Conservation (phyloP, 345 rosid genomes). For the Aurinia saxatilis region DNA sequence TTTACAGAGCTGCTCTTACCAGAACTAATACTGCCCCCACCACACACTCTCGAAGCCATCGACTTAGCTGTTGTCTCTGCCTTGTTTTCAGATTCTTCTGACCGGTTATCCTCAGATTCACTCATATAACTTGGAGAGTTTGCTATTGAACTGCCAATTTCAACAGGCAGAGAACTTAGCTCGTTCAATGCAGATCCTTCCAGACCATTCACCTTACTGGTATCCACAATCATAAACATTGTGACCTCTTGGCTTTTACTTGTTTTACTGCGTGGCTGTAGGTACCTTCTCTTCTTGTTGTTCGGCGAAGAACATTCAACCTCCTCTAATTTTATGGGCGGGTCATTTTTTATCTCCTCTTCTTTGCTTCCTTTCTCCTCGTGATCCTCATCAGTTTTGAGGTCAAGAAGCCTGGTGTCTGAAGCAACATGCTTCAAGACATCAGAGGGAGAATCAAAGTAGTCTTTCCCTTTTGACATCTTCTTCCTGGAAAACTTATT, state of each 20-base stretch:
- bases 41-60: constrained; percentile 26
- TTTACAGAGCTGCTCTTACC: constrained; percentile 22
- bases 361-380: constrained; percentile 23
- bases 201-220: constrained; percentile 37
- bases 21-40: constrained; percentile 29
- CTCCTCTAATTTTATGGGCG: constrained; percentile 3
- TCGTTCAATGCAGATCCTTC: constrained; percentile 35
- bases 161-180: constrained; percentile 47
- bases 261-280: constrained; percentile 53
- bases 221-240: constrained; percentile 56
- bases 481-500: constrained; percentile 68
- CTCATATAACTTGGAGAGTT: constrained; percentile 30
- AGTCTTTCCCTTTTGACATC: constrained; percentile 67
- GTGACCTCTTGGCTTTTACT: constrained; percentile 22
- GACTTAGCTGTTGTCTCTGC: constrained; percentile 34
- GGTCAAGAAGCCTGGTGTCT: constrained; percentile 60
- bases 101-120: constrained; percentile 35
- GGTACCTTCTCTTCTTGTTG: constrained; percentile 34
- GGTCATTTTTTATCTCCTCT: constrained; percentile 31
- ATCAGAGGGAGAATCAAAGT: constrained; percentile 68
- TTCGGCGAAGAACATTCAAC: constrained; percentile 19
- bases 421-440: constrained; percentile 58
- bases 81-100: constrained; percentile 35
- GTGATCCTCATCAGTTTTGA: constrained; percentile 33
- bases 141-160: constrained; percentile 17